These are phyloP conservation scores for Asterionellopsis glacialis DNA, from an alignment of 108 stramenopile species.

Conservation along the genomic window DNA sequence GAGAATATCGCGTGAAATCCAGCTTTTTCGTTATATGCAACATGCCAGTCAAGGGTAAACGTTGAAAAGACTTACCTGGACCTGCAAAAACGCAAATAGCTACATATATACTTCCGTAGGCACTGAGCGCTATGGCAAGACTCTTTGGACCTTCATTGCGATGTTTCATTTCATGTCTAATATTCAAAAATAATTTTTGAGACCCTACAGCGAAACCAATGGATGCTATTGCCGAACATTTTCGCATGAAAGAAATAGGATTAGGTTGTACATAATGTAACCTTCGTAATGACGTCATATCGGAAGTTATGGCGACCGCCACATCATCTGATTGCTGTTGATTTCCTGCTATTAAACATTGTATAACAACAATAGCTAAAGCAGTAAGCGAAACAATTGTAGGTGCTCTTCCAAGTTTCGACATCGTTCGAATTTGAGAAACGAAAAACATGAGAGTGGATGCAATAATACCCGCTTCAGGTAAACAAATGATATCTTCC, in stretches of 20 bases:
- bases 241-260: conserved; percentile 17
- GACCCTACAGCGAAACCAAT: conserved; percentile 73
- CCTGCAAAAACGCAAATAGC: conserved; percentile 50
- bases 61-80: conserved; percentile 4
- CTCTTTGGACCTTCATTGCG: conserved; percentile 44
- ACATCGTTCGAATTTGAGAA: conserved; percentile 61
- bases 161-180: conserved; percentile 63
- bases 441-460: conserved; percentile 61
- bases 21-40: no score
- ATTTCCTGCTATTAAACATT: conserved; percentile 43
- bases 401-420: conserved; percentile 47
- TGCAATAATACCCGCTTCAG: conserved; percentile 53
- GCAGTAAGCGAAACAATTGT: conserved; percentile 40
- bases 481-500: conserved; percentile 51
- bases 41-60: no score
- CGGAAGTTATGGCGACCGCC: no score
- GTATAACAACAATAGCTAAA: conserved; percentile 47
- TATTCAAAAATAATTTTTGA: conserved; percentile 70
- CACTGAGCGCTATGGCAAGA: conserved; percentile 37
- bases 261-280: neutral
- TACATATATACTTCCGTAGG: conserved; percentile 52
- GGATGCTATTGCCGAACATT: conserved; percentile 47
- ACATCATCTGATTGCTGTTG: neutral
- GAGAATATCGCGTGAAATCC: conserved; percentile 1
- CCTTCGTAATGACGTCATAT: neutral